Conservation (phyloP, 2,329 filamentous ascomycete genomes). For the Pseudopithomyces chartarum region DNA sequence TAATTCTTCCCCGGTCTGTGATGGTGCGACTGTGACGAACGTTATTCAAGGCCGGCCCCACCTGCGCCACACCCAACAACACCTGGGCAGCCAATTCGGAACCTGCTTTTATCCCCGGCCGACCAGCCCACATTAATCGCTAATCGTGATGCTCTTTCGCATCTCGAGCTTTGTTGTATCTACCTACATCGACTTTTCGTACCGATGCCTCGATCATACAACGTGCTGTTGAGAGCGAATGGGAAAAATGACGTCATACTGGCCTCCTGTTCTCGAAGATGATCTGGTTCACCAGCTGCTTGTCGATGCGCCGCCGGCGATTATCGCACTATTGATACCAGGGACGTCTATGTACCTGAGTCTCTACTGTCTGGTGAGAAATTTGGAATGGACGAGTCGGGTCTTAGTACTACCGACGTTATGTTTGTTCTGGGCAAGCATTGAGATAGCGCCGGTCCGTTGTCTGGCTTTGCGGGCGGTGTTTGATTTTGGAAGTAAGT, state of each 20-base stretch:
- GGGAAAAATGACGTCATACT: constrained; percentile 9
- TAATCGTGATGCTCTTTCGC: background rate
- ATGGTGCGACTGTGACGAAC: background rate
- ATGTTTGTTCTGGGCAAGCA: constrained; percentile 14
- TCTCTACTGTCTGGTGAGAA: constrained; percentile 13
- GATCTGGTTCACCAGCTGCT: constrained; percentile 14
- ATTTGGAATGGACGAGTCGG: constrained; percentile 4
- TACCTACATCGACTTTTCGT: background rate
- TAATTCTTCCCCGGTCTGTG: background rate
- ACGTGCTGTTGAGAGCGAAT: background rate
- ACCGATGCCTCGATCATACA: constrained; percentile 2
- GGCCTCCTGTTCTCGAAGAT: constrained; percentile 7
- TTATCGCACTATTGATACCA: constrained; percentile 13
- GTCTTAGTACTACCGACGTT: constrained; percentile 11
- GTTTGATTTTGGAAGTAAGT: constrained; percentile 21
- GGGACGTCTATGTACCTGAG: constrained; percentile 11
- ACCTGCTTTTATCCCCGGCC: background rate
- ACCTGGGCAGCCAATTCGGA: background rate
- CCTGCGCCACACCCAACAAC: background rate
- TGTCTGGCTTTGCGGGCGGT: constrained; percentile 13
- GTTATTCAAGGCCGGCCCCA: background rate
- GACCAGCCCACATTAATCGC: background rate
- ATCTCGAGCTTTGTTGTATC: background rate
- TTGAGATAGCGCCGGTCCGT: constrained; percentile 13
- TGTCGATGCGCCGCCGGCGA: constrained; percentile 14